Evolutionary conservation across 2,329 filamentous ascomycete species (phyloP).

Genomic region (Penicillium sp.): DNA sequence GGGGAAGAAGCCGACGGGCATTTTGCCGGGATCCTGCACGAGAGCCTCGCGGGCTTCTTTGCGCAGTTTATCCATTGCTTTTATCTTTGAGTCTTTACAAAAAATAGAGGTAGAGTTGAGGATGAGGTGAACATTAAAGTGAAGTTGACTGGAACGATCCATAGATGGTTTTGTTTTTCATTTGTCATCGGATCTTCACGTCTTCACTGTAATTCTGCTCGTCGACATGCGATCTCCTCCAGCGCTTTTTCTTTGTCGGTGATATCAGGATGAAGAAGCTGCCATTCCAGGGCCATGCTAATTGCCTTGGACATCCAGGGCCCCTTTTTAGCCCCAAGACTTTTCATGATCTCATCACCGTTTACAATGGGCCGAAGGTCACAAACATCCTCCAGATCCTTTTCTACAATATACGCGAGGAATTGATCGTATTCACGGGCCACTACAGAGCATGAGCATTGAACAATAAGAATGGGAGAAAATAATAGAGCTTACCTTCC

Average conservation of each 20-base stretch:
- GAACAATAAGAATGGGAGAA: neutral
- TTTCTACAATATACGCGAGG: slow-evolving; percentile 51
- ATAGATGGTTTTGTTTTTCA: neutral
- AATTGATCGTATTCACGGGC: slow-evolving; percentile 55
- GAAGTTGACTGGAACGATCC: slow-evolving; percentile 7
- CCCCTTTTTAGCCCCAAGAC: slow-evolving; percentile 64
- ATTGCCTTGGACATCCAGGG: slow-evolving; percentile 82
- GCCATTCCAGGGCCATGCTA: slow-evolving; percentile 81
- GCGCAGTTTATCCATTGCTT: slow-evolving; percentile 30
- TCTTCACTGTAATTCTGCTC: slow-evolving; percentile 51
- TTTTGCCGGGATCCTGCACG: slow-evolving; percentile 13
- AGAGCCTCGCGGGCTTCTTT: slow-evolving; percentile 28
- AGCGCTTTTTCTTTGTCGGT: slow-evolving; percentile 59
- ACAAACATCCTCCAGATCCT: slow-evolving; percentile 53
- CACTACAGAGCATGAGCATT: slow-evolving; percentile 33
- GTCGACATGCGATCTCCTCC: slow-evolving; percentile 56
- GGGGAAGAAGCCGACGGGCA: slow-evolving; percentile 8
- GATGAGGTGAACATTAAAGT: neutral
- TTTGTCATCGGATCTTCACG: slow-evolving; percentile 15
- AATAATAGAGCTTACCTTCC: slow-evolving; percentile 29
- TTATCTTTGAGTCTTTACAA: neutral
- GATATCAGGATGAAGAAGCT: slow-evolving; percentile 71
- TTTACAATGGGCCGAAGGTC: slow-evolving; percentile 66
- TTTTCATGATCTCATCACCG: slow-evolving; percentile 69
- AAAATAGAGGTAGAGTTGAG: neutral